phyloP scores from a whole-genome alignment of 176 grass and related monocot species.

The Melocanna baccifera region DNA sequence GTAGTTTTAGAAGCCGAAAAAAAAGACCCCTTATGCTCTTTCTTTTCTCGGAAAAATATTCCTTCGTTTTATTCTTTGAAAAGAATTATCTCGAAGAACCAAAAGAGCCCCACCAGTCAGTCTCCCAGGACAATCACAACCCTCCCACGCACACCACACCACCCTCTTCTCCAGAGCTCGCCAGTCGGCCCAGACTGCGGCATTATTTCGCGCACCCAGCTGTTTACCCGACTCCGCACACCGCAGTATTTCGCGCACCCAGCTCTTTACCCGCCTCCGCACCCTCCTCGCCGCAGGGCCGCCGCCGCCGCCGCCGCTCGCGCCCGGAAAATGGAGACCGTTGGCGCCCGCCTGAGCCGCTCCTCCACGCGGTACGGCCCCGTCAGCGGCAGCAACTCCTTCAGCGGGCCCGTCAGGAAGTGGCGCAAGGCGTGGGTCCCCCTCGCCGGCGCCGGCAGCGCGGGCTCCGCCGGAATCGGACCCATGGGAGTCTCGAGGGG shows the following conservation, averaged over 20 bases:
- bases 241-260: neutral
- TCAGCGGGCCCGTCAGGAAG: conserved; percentile 71
- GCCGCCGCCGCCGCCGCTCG: neutral
- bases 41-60: neutral
- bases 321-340: conserved; percentile 31
- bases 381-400: conserved; percentile 40
- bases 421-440: conserved; percentile 79
- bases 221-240: neutral
- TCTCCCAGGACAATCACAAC: no score
- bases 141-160: no score
- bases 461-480: neutral
- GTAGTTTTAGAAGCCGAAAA: no score
- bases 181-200: no score
- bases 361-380: conserved; percentile 78
- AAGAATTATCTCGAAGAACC: neutral
- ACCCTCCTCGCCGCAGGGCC: conserved; percentile 4
- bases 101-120: neutral
- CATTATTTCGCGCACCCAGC: neutral
- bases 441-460: conserved; percentile 29
- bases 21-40: no score
- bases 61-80: neutral
- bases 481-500: conserved; percentile 17
- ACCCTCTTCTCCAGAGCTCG: neutral
- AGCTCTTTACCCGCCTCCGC: neutral
- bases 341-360: conserved; percentile 54